A percentile compares a stretch with the other conserved stretches of the same genome.
Evolutionary conservation across 805 yeast species (phyloP).

Genomic region (Wickerhamiella australiensis): DNA sequence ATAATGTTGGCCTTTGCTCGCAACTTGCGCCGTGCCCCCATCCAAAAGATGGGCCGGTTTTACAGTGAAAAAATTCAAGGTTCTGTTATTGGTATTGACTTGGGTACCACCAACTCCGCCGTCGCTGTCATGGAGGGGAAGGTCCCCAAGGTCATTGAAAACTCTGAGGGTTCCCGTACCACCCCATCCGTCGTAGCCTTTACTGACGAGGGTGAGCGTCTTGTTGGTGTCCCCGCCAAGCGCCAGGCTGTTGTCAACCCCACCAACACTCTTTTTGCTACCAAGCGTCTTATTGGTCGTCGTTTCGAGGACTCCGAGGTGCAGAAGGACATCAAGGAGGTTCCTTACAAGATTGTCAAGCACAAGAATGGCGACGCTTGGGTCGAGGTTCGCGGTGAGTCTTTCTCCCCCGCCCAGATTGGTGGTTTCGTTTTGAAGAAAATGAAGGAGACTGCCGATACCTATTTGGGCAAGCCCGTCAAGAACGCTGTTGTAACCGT

Average conservation of each 20-base stretch:
- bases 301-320: conserved; percentile 83
- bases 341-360: conserved; percentile 83
- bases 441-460: conserved; percentile 97
- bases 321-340: conserved; percentile 75
- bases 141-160: conserved; percentile 65
- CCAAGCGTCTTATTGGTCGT: conserved; percentile 90
- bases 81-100: conserved; percentile 71
- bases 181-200: conserved; percentile 94
- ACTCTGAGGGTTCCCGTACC: conserved; percentile 64
- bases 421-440: conserved; percentile 89
- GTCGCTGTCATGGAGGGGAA: conserved; percentile 76
- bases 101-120: conserved; percentile 85
- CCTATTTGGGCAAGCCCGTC: conserved; percentile 74
- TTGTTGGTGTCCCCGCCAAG: conserved; percentile 91
- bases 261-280: conserved; percentile 84
- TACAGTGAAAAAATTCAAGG: conserved; percentile 42
- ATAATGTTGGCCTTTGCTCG: conserved; percentile 12
- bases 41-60: conserved; percentile 27
- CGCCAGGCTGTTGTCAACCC: conserved; percentile 94
- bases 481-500: conserved; percentile 86
- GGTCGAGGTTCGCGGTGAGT: conserved; percentile 80
- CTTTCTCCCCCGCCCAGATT: conserved; percentile 88
- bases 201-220: conserved; percentile 79
- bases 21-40: conserved; percentile 10
- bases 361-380: conserved; percentile 93